Evolutionary conservation across 306 rosid genomes (phyloP).

Genomic region (Inga laurina): DNA sequence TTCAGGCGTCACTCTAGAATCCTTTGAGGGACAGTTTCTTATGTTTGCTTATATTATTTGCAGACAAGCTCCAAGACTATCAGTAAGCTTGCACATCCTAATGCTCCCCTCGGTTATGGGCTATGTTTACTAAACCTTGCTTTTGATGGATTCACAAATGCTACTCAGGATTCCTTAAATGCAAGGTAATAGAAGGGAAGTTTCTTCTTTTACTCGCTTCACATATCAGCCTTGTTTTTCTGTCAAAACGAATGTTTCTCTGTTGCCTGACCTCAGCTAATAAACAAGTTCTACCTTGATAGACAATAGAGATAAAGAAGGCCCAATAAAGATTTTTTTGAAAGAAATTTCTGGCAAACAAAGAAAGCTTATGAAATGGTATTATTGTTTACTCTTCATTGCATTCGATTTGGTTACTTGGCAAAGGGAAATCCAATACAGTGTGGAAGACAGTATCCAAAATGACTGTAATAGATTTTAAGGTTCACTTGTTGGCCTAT

Average conservation of each 20-base stretch:
- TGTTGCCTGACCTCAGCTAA: conserved; percentile 3
- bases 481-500: neutral
- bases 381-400: neutral
- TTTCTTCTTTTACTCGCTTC: neutral
- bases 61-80: conserved; percentile 97
- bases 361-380: conserved; percentile 15
- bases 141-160: conserved; percentile 98
- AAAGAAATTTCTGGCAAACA: neutral
- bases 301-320: neutral
- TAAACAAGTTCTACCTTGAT: conserved; percentile 8
- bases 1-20: neutral
- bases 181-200: conserved; percentile 51
- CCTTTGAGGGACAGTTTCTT: neutral
- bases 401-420: neutral
- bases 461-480: conserved; percentile 1
- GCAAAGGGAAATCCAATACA: conserved; percentile 14
- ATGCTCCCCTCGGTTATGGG: conserved; percentile 94
- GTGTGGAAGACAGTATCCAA: conserved; percentile 11
- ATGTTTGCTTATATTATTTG: conserved; percentile 30
- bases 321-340: neutral
- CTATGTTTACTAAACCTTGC: conserved; percentile 91
- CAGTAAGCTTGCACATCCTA: conserved; percentile 90
- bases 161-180: conserved; percentile 95
- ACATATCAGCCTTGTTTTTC: neutral
- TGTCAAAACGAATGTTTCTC: neutral